These are phyloP conservation scores for Acanthamoeba lenticulata DNA, from an alignment of 208 protist genomes.

Conservation along the genomic window DNA sequence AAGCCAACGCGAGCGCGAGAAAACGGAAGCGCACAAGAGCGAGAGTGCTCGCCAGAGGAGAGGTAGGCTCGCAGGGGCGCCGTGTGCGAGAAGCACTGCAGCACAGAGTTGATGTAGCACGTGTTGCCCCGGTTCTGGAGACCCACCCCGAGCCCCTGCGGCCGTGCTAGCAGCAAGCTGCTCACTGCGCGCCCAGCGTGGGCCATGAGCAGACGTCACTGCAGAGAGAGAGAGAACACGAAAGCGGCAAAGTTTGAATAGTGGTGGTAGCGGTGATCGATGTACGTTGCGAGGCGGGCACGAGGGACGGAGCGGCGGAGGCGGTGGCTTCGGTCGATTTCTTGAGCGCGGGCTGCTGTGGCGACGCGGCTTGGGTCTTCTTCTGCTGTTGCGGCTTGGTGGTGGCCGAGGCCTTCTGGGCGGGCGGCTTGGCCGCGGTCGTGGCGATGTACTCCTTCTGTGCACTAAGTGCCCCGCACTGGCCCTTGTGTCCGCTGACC, in stretches of 20 bases:
- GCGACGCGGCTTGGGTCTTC: background rate
- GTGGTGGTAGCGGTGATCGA: background rate
- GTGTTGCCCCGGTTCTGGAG: constrained; percentile 70
- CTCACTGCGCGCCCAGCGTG: background rate
- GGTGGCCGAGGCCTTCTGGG: background rate
- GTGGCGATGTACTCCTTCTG: constrained; percentile 55
- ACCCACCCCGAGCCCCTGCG: constrained; percentile 37
- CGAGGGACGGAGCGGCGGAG: background rate
- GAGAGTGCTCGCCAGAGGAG: constrained; percentile 6
- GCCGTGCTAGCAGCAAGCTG: background rate
- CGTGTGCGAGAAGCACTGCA: constrained; percentile 67
- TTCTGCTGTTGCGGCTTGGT: background rate
- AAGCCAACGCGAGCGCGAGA: too few relatives aligned
- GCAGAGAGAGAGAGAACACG: background rate
- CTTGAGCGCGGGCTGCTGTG: background rate
- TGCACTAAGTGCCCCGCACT: background rate
- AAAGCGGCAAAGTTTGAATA: background rate
- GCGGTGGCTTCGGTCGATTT: background rate
- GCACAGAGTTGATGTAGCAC: constrained; percentile 74
- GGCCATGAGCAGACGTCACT: background rate
- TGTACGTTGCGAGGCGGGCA: background rate
- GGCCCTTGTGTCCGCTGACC: constrained; percentile 54
- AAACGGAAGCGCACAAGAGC: background rate
- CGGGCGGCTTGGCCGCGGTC: background rate
- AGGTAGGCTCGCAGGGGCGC: constrained; percentile 15